A percentile compares a stretch with the other conserved stretches of the same genome.
These are phyloP conservation scores for Elongisporangium senticosum DNA, from an alignment of 352 stramenopile genomes.

Conservation along the genomic window DNA sequence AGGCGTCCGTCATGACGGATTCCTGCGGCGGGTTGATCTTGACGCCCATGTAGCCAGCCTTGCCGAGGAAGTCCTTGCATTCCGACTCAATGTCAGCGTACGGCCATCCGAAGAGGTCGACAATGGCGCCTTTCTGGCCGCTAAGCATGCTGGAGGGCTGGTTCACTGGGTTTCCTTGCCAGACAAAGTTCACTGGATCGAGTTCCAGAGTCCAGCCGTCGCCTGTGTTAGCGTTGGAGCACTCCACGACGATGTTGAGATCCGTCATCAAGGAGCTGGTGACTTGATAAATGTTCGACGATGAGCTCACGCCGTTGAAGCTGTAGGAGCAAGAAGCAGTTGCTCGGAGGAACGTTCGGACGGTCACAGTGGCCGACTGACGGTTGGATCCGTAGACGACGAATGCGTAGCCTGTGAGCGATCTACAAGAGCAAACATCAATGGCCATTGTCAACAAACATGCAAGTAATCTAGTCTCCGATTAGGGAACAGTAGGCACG, in stretches of 20 bases:
- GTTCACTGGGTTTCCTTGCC: slow-evolving; percentile 33
- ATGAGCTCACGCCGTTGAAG: slow-evolving; percentile 26
- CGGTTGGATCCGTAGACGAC: slow-evolving; percentile 29
- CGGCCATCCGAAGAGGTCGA: slow-evolving; percentile 67
- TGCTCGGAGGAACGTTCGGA: slow-evolving; percentile 28
- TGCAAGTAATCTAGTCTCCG: neutral
- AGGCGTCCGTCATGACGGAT: slow-evolving; percentile 36
- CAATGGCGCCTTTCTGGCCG: slow-evolving; percentile 56
- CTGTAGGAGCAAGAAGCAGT: slow-evolving; percentile 25
- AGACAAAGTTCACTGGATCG: slow-evolving; percentile 66
- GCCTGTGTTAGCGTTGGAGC: slow-evolving; percentile 6
- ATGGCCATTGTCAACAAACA: neutral
- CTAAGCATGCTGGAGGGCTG: slow-evolving; percentile 24
- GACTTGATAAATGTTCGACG: slow-evolving; percentile 14
- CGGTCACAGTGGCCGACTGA: slow-evolving; percentile 30
- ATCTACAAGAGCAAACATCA: slow-evolving; percentile 2
- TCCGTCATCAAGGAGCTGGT: slow-evolving; percentile 18
- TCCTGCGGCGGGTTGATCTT: slow-evolving; percentile 71
- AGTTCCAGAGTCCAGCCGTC: slow-evolving; percentile 31
- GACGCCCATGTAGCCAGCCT: slow-evolving; percentile 61
- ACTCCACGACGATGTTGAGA: slow-evolving; percentile 27
- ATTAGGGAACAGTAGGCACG: neutral
- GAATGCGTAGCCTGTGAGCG: slow-evolving; percentile 35
- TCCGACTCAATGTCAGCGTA: slow-evolving; percentile 61
- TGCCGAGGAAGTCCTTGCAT: slow-evolving; percentile 50